Base-by-base conservation (phyloP, 2,329 filamentous ascomycete genomes). In the Penicillium thymicola region DNA sequence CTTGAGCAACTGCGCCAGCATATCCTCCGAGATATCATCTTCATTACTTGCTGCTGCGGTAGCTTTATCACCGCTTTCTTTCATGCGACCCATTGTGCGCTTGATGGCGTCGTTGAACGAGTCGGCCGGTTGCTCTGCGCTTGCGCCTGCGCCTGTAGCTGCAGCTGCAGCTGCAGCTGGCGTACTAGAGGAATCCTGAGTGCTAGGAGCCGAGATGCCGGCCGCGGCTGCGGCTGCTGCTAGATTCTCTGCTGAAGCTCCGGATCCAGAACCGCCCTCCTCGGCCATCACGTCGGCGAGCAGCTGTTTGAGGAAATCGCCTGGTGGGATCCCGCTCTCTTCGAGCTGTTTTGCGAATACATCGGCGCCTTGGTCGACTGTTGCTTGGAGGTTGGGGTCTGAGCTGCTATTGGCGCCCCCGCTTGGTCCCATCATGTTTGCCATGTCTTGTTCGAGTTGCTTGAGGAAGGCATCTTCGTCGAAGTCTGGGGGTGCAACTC, bases 81-180 rank as follows among this genome's bases (percentile, higher is more conserved):
- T 89, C 91, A 99, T 96, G 47, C 94, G 89, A 75, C 95, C 90
- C 89, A 99, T 97, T 0, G 94, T 97, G 66, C 86, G 86, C 58
- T 89, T 87, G 67, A 99, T 97, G 0, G 90, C 96, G 58, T 96
- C 92, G 70, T 95, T 91, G 74, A 99, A 99, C 0, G 82, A 85
- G 45, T 87, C 85, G 40, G 90, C 87, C 38, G 78, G 74, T 28
- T 63, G 61, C n/a, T 60, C 42, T 68, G 59, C 14, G 57, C 58
- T 45, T 38, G 27, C 54, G 21, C 16, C 8, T 10, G 21, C 21
- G 21, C 21, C 21, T 21, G 21, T 3, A 21, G 21, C 21, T 21
- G 32, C n/a, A 11, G 32, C 21, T 21, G 21, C 21, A 21, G 21
- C 21, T 21, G 32, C n/a, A 11, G 32, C 28, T 10, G n/a, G 16